Base-by-base conservation (phyloP, 257 asterid genomes). In the Misopates orontium region DNA sequence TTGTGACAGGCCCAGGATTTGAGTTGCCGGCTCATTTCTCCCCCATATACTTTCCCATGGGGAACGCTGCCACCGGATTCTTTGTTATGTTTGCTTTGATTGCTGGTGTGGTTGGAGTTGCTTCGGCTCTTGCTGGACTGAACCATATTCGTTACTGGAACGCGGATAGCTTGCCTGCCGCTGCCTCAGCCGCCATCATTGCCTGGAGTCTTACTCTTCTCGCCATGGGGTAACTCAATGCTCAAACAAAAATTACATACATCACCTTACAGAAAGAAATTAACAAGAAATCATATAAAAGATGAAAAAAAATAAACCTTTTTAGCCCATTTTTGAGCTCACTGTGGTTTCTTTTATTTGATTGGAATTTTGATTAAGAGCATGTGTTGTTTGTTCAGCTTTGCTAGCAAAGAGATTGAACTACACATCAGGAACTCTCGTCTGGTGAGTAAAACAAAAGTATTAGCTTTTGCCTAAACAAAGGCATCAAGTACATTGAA, bases 11-110 rank as follows among this genome's bases (percentile, higher is more conserved):
- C 47, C 85, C 94, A 0, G 95, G 79, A 57, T 53, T 87, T 10
- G 56, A 80, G 7, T 70, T 86, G 25, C 97, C 99, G 0, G 95
- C 92, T 49, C 95, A 90, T 73, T 93, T 93, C 76, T 90, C 99
- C 4, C 96, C 99, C 0, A 79, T 93, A 53, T 79, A 74, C 66
- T 93, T 87, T 42, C 96, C 99, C 0, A 90, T 93, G 87, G 99
- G 99, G 48, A 93, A 93, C 52, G 86, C 92, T 0, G 97, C 99
- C 15, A 93, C 97, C 1, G 99, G 99, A 59, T 93, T 93, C 82
- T 90, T 93, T 20, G 96, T 87, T 25, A n/a, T 76, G 56, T 86
- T 93, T 47, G 70, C 92, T 11, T 8, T 93, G 80, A 80, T 93
- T 9, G 99, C 99, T 25, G 84, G 95, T 23, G 96, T 86, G 40